phyloP scores from a whole-genome alignment of 2,329 filamentous ascomycete species.

The Neopestalotiopsis sp. region DNA sequence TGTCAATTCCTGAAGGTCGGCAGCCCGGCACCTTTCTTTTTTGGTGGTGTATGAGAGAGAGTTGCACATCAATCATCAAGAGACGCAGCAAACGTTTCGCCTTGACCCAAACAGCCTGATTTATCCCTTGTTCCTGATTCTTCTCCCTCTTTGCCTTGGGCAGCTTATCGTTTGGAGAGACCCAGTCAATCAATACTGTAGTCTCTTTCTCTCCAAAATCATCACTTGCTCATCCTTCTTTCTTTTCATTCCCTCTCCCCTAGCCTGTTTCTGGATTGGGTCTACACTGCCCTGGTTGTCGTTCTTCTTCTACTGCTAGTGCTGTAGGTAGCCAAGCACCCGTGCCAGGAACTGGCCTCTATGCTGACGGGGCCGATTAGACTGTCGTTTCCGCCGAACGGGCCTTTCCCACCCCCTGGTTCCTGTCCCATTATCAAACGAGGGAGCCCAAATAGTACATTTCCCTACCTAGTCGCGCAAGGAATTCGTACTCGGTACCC shows the following conservation, averaged over 20 bases:
- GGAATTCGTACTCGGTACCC: conserved; percentile 9
- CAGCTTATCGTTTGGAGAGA: not conserved
- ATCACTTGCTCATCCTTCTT: not conserved
- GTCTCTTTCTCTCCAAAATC: not conserved
- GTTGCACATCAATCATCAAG: conserved; percentile 15
- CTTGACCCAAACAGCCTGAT: conserved; percentile 11
- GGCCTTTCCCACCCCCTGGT: conserved; percentile 7
- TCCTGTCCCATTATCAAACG: conserved; percentile 12
- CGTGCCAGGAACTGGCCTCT: conserved; percentile 1
- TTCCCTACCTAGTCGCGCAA: not conserved
- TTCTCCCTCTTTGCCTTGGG: not conserved
- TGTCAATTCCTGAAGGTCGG: not conserved
- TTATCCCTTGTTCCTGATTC: conserved; percentile 4
- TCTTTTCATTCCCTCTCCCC: not conserved
- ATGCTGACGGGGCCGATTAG: conserved; percentile 6
- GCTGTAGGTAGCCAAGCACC: conserved; percentile 2
- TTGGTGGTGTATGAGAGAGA: not conserved
- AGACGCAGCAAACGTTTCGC: conserved; percentile 12
- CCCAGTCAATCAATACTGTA: not conserved
- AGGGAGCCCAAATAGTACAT: conserved; percentile 3
- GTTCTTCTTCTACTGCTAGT: not conserved
- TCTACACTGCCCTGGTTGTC: not conserved
- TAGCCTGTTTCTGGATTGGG: not conserved
- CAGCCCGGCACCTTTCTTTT: not conserved
- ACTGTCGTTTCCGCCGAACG: conserved; percentile 12